Evolutionary conservation across 352 stramenopile species (phyloP), one percentile per base, ranked within the genome.

Genomic region (Pythium volutum): DNA sequence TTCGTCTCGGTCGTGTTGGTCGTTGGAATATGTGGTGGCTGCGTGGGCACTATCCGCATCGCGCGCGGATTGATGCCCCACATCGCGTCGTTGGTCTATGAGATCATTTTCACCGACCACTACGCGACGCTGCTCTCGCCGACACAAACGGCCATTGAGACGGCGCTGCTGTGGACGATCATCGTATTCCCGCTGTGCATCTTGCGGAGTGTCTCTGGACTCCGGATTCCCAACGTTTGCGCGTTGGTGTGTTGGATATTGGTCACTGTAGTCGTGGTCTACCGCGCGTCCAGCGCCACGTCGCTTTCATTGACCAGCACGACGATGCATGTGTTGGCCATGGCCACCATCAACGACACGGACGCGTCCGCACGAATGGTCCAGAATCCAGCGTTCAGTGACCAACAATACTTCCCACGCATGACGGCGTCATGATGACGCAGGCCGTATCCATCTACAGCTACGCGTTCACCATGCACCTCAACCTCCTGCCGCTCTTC

Each of bases 391-490:
- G 26, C 43, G 39, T 27, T 51, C n/a, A 27, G 31, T n/a, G 76
- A 69, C 14, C 64, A 67, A 4, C 18, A n/a, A n/a, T n/a, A 43
- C 0, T 71, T 87, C 25, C 76, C 69, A 14, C 79, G 78, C 9
- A 73, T 79, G 42, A n/a, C n/a, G n/a, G n/a, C n/a, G n/a, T n/a
- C n/a, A n/a, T n/a, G n/a, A n/a, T n/a, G n/a, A 55, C 77, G 15
- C 77, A 88, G 54, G 63, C 75, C 5, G 62, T 89, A 38, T 89
- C 79, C n/a, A 87, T 93, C 67, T 90, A 83, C 74, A 91, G 81
- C 61, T 91, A 88, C 59, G 80, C 80, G n/a, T 93, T 91, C 66
- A 89, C 90, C 78, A 86, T 89, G 76, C 84, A 93, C 22, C 56
- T 93, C 58, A 93, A 93, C 63, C 62, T 93, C 14, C 58, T 91